Conservation (phyloP, 1,139 yeast species). For the Blastobotrys raffinosifermentans region DNA sequence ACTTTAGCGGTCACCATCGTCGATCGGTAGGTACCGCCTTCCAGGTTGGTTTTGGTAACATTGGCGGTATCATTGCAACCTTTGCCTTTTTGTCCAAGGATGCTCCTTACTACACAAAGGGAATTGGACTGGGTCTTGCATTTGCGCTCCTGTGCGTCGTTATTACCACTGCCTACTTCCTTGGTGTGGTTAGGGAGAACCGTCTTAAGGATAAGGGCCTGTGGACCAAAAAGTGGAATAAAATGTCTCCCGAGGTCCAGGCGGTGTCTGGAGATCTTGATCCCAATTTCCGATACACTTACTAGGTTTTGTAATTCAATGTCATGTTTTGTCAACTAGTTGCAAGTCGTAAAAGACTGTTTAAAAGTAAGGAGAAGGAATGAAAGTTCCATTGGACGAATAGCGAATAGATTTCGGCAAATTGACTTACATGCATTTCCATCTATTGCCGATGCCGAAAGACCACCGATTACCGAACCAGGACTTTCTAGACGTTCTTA, state of each 20-base stretch:
- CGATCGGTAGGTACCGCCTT: constrained; percentile 69
- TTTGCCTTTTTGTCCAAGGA: constrained; percentile 52
- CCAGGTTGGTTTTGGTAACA: constrained; percentile 77
- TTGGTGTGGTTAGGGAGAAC: constrained; percentile 30
- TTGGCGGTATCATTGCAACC: constrained; percentile 74
- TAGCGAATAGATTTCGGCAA: too few relatives aligned
- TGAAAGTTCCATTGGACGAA: too few relatives aligned
- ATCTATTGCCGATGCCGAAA: too few relatives aligned
- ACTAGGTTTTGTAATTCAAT: too few relatives aligned
- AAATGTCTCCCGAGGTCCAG: constrained; percentile 40
- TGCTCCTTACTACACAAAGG: constrained; percentile 55
- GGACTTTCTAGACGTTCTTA: too few relatives aligned
- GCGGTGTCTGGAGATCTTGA: constrained; percentile 57
- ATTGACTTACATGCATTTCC: too few relatives aligned
- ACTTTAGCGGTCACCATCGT: constrained; percentile 64
- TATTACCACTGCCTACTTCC: constrained; percentile 41
- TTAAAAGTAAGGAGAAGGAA: too few relatives aligned
- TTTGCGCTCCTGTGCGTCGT: constrained; percentile 48
- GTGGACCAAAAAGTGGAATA: constrained; percentile 39
- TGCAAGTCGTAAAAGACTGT: too few relatives aligned
- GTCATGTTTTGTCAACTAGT: too few relatives aligned
- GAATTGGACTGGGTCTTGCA: constrained; percentile 52
- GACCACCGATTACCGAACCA: too few relatives aligned
- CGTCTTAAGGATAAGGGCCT: constrained; percentile 32
- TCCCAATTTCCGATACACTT: constrained; percentile 52